Percentiles rank a stretch among this genome's conserved stretches.
These are phyloP conservation scores for Tolypocladium endophyticum DNA, from an alignment of 2,329 filamentous ascomycete genomes.

Conservation along the genomic window DNA sequence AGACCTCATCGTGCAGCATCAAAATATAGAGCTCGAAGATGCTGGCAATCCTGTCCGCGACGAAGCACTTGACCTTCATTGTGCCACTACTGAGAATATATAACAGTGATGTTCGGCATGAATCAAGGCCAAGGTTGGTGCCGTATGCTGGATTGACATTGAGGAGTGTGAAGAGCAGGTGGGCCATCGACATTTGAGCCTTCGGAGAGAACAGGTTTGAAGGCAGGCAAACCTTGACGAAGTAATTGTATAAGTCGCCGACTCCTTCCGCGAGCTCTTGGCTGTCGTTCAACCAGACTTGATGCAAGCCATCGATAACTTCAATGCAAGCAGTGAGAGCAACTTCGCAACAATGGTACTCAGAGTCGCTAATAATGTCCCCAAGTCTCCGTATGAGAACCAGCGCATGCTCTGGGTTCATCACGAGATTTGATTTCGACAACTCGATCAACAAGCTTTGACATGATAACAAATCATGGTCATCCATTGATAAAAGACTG, in stretches of 20 bases:
- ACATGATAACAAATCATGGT: conserved; percentile 44
- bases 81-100: conserved; percentile 56
- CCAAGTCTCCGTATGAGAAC: conserved; percentile 41
- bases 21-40: conserved; percentile 79
- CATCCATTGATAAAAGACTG: conserved; percentile 34
- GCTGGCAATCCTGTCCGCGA: conserved; percentile 57
- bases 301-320: conserved; percentile 52
- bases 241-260: conserved; percentile 69
- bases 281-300: conserved; percentile 50
- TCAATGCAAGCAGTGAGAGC: conserved; percentile 58
- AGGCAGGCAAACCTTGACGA: conserved; percentile 56
- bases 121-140: conserved; percentile 43
- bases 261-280: conserved; percentile 55
- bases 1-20: conserved; percentile 71
- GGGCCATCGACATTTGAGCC: conserved; percentile 56
- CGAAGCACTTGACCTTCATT: conserved; percentile 64
- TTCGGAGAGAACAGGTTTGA: conserved; percentile 59
- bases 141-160: conserved; percentile 58
- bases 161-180: conserved; percentile 61
- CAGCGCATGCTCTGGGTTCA: conserved; percentile 34
- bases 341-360: conserved; percentile 64
- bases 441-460: conserved; percentile 39
- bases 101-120: conserved; percentile 61
- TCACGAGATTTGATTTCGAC: conserved; percentile 41
- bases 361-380: conserved; percentile 40